phyloP scores from a whole-genome alignment of 345 rosid species.

The Aquilaria yunnanensis region DNA sequence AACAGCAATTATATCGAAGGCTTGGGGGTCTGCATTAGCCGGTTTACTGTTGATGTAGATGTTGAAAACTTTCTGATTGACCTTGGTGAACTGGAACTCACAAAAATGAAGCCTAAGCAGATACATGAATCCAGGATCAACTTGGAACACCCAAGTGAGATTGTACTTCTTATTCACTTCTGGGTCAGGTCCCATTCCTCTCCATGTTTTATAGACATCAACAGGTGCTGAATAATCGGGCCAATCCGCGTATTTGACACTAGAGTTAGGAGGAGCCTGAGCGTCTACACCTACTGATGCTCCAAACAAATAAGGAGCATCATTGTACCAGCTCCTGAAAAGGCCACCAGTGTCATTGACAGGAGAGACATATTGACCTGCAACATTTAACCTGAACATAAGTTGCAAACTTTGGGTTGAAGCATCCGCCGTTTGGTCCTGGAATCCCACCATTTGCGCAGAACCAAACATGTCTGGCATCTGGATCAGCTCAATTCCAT shows the following conservation, averaged over 20 bases:
- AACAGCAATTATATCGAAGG: conserved; percentile 61
- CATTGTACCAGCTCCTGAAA: conserved; percentile 70
- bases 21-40: conserved; percentile 30
- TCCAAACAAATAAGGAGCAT: conserved; percentile 46
- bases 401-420: conserved; percentile 37
- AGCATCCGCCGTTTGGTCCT: conserved; percentile 28
- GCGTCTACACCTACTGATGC: conserved; percentile 38
- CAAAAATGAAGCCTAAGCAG: conserved; percentile 72
- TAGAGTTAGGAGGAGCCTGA: conserved; percentile 11
- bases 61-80: conserved; percentile 61
- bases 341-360: conserved; percentile 50
- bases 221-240: conserved; percentile 42
- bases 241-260: conserved; percentile 37
- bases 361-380: conserved; percentile 56
- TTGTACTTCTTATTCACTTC: conserved; percentile 40
- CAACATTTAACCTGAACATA: conserved; percentile 66
- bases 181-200: conserved; percentile 43
- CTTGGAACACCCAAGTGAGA: conserved; percentile 67
- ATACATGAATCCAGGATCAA: conserved; percentile 64
- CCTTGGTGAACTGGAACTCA: conserved; percentile 35
- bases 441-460: conserved; percentile 43
- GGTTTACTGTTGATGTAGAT: conserved; percentile 59
- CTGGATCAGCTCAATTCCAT: conserved; percentile 61
- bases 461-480: conserved; percentile 52
- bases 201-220: conserved; percentile 53